Base-by-base conservation (phyloP, 2,329 filamentous ascomycete species). In the Rhexocercosporidium sp. region DNA sequence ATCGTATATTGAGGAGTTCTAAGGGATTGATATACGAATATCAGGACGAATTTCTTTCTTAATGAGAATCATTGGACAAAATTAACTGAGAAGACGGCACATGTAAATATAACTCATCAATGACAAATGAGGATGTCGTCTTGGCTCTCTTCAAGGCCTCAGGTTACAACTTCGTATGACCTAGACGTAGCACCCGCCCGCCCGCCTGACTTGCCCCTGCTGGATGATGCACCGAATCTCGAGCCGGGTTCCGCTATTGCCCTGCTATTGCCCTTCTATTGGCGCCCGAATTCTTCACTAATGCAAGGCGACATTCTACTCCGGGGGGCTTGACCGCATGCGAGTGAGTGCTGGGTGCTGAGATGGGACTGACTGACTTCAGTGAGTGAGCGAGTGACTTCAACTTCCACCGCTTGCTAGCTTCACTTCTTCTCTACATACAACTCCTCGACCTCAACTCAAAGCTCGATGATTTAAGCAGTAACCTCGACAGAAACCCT, bases 41-140 rank as follows among this genome's bases (percentile, higher is more conserved):
- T 62, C 60, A 59, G 56, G 56, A 39, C 59, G 59, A 49, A 46
- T 20, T 49, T 61, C 44, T 64, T 56, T 49, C 46, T 49, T n/a
- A 59, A 41, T 41, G 37, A 14, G 37, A 41, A 41, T 41, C 6
- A 41, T n/a, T n/a, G 22, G 29, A 31, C 29, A 31, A 31, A 31
- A 31, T 31, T 31, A 31, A 31, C 29, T 31, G 29, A 9, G 29
- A 31, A 9, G 29, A 31, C 9, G 5, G 29, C 29, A 31, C 29
- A 9, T 31, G 9, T 31, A 4, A 31, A 31, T 5, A 5, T 31
- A 9, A 31, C 1, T 31, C 4, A 31, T 31, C 29, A 31, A 31
- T 31, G 29, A 31, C 29, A 31, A 31, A 31, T 31, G 29, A 31
- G 29, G 29, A 31, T 31, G 5, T 31, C 29, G 5, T 31, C 29